These are phyloP conservation scores for Eremochloa ophiuroides DNA, from an alignment of 176 grass and related monocot species.

Conservation along the genomic window DNA sequence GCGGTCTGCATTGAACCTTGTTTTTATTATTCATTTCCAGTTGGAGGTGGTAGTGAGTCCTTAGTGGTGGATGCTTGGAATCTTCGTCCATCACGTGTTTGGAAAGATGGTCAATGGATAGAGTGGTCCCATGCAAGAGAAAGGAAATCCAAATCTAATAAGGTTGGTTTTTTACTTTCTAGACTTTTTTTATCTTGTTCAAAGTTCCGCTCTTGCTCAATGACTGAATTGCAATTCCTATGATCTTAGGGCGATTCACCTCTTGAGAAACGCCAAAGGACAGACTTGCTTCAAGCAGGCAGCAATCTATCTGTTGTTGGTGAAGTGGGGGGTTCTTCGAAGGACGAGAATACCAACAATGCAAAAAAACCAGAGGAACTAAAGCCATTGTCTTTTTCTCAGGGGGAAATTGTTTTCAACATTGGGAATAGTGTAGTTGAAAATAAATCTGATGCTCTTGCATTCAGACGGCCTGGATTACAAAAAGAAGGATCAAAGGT, in stretches of 20 bases:
- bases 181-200: background rate
- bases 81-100: constrained; percentile 79
- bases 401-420: constrained; percentile 64
- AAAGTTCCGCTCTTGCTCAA: constrained; percentile 21
- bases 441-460: constrained; percentile 35
- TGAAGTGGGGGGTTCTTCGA: constrained; percentile 17
- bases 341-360: constrained; percentile 22
- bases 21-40: constrained; percentile 36
- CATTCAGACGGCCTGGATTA: constrained; percentile 62
- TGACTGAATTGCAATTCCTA: constrained; percentile 1
- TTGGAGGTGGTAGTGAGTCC: constrained; percentile 45
- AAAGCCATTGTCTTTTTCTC: constrained; percentile 50
- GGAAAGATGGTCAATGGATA: constrained; percentile 85
- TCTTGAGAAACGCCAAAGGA: constrained; percentile 75
- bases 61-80: constrained; percentile 59
- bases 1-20: background rate
- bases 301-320: constrained; percentile 21
- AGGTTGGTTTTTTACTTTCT: constrained; percentile 54
- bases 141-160: constrained; percentile 45
- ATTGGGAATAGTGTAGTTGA: constrained; percentile 58
- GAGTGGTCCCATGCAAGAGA: constrained; percentile 53
- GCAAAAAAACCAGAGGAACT: constrained; percentile 42
- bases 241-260: constrained; percentile 80
- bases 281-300: constrained; percentile 32
- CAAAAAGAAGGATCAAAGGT: constrained; percentile 95